Evolutionary conservation across 2,329 filamentous ascomycete genomes (phyloP).

Genomic region (Fusarium tricinctum): DNA sequence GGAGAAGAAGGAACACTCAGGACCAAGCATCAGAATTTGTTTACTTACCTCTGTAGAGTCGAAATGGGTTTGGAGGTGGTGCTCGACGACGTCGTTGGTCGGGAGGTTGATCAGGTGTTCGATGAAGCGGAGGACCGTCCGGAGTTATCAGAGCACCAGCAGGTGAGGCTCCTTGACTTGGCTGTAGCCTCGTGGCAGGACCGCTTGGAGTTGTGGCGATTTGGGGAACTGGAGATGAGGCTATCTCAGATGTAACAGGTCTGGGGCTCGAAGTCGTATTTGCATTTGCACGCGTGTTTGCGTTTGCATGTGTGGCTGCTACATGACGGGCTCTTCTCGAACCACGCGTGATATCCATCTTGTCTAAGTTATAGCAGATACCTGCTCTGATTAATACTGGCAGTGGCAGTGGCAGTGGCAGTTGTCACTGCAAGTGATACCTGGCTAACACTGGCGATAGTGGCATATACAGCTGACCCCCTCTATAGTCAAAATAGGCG

Average conservation of each 20-base stretch:
- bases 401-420: constrained; percentile 8
- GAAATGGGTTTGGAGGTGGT: constrained; percentile 56
- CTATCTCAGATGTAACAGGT: constrained; percentile 21
- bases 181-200: constrained; percentile 30
- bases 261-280: constrained; percentile 33
- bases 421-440: constrained; percentile 1
- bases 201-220: constrained; percentile 32
- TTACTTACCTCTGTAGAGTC: constrained; percentile 56
- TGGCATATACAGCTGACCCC: neutral
- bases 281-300: constrained; percentile 6
- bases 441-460: constrained; percentile 4
- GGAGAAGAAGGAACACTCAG: neutral
- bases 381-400: neutral
- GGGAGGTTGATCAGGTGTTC: constrained; percentile 49
- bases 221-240: constrained; percentile 35
- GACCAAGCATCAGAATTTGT: neutral
- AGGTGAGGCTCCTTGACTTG: constrained; percentile 36
- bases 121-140: constrained; percentile 44
- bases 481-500: constrained; percentile 25
- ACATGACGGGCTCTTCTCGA: constrained; percentile 42
- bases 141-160: constrained; percentile 42
- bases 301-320: constrained; percentile 35
- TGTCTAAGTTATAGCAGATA: neutral
- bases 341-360: constrained; percentile 42
- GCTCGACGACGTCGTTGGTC: constrained; percentile 45